Evolutionary conservation across 2,329 filamentous ascomycete species (phyloP).

Genomic region (Karstenula rhodostoma): DNA sequence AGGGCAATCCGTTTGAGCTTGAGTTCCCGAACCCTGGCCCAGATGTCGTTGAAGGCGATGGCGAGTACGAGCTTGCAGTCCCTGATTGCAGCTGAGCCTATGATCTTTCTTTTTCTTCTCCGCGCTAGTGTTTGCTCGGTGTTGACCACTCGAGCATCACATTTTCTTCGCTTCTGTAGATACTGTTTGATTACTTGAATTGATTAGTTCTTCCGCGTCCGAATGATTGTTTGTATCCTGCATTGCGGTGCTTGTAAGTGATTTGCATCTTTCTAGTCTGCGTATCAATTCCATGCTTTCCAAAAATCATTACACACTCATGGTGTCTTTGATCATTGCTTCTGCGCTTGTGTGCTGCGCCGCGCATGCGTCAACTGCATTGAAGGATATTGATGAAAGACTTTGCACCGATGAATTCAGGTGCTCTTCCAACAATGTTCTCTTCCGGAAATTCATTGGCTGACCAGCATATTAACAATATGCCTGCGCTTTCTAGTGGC

Average conservation of each 20-base stretch:
- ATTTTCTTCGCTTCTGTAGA: background rate
- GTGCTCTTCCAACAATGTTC: background rate
- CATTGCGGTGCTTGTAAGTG: background rate
- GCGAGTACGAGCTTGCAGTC: conserved; percentile 53
- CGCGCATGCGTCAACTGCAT: background rate
- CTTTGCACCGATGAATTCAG: too few relatives aligned
- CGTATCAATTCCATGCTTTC: background rate
- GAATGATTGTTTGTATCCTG: background rate
- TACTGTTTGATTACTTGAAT: background rate
- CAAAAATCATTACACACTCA: background rate
- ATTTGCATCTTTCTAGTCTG: background rate
- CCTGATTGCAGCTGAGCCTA: conserved; percentile 35
- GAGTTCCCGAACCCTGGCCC: conserved; percentile 54
- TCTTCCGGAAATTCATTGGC: background rate
- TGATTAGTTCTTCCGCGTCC: background rate
- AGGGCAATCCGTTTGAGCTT: conserved; percentile 50
- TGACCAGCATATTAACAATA: background rate
- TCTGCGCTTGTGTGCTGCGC: background rate
- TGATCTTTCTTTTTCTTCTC: background rate
- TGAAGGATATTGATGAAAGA: background rate
- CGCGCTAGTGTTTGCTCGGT: background rate
- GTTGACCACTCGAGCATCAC: conserved; percentile 2
- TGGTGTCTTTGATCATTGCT: background rate
- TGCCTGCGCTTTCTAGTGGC: background rate
- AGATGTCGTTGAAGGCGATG: conserved; percentile 55